phyloP scores from a whole-genome alignment of 495 filamentous ascomycete species.

The Trichoderma virens region DNA sequence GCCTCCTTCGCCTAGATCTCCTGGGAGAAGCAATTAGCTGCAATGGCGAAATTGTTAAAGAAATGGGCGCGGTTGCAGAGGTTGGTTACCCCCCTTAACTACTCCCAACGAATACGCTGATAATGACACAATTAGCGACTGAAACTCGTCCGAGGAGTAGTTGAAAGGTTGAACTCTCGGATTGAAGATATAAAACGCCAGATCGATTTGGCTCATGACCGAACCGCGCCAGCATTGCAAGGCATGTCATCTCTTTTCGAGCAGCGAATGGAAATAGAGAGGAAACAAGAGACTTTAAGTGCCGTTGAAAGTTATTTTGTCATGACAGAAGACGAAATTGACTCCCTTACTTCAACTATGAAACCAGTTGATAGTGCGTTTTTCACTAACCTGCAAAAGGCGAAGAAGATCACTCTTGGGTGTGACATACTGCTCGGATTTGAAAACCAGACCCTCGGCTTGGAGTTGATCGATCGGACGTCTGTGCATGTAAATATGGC shows the following conservation, averaged over 20 bases:
- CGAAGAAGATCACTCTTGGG: constrained; percentile 81
- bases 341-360: constrained; percentile 61
- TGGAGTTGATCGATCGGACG: constrained; percentile 86
- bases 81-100: constrained; percentile 34
- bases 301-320: constrained; percentile 81
- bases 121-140: constrained; percentile 59
- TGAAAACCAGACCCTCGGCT: constrained; percentile 76
- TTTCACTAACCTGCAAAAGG: constrained; percentile 69
- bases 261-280: constrained; percentile 70
- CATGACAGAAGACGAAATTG: constrained; percentile 69
- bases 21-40: constrained; percentile 90
- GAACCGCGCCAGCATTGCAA: constrained; percentile 67
- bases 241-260: constrained; percentile 69
- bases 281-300: constrained; percentile 75
- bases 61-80: constrained; percentile 88
- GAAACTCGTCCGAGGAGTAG: constrained; percentile 70
- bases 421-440: constrained; percentile 83
- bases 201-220: constrained; percentile 62
- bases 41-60: constrained; percentile 83
- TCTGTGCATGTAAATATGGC: constrained; percentile 79
- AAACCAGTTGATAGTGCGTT: constrained; percentile 82
- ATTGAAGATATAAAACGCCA: constrained; percentile 76
- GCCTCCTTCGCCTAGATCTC: constrained; percentile 72
- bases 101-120: constrained; percentile 1
- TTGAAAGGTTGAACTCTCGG: constrained; percentile 68